Evolutionary conservation across 192 early-diverging fungal genomes (phyloP), one percentile per base, ranked within the genome.

Genomic region (Lobosporangium transversale): DNA sequence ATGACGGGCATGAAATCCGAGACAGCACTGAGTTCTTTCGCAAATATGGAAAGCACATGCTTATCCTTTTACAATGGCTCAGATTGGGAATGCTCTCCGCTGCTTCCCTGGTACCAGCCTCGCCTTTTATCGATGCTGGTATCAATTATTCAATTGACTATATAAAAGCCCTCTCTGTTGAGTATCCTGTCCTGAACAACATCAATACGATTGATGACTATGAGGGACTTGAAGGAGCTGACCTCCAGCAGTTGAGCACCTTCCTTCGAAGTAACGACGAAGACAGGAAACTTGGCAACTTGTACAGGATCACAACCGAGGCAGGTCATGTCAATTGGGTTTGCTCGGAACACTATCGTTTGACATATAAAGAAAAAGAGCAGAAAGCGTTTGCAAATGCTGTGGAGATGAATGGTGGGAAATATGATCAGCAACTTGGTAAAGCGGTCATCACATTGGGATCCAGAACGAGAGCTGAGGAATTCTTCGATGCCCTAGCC

Each of bases 321-420:
- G 3, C 6, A 17, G 59, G 59, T 2, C 59, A 62, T 24, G 47
- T 62, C 47, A 62, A 62, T 8, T 62, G 59, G 59, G 59, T 21
- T 17, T 42, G 40, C 17, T n/a, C n/a, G n/a, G n/a, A n/a, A n/a
- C n/a, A n/a, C n/a, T n/a, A n/a, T n/a, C n/a, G n/a, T n/a, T n/a
- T n/a, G n/a, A n/a, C n/a, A n/a, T n/a, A n/a, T n/a, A n/a, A n/a
- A n/a, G n/a, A n/a, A n/a, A n/a, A n/a, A n/a, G n/a, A n/a, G n/a
- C n/a, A n/a, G n/a, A n/a, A n/a, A n/a, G n/a, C n/a, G n/a, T n/a
- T n/a, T n/a, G n/a, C n/a, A n/a, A n/a, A n/a, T n/a, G n/a, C n/a
- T n/a, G n/a, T n/a, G n/a, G n/a, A n/a, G n/a, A n/a, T n/a, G n/a
- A n/a, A n/a, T n/a, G n/a, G n/a, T n/a, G n/a, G n/a, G n/a, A n/a